These are phyloP conservation scores for Rhododendron williamsianum DNA, from an alignment of 148 eudicot genomes.

Conservation along the genomic window DNA sequence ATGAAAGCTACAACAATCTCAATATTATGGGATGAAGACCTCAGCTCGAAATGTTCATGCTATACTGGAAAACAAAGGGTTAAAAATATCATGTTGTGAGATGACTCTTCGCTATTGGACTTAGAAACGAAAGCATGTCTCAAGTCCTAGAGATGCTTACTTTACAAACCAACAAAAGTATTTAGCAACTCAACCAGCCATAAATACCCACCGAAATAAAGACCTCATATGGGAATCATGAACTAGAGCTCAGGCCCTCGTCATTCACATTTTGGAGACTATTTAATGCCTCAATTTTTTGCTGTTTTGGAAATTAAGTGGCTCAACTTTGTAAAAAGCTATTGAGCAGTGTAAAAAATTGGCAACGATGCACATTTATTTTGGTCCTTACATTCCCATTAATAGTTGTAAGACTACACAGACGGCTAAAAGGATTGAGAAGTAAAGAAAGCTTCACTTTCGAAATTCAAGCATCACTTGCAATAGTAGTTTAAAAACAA, in stretches of 20 bases:
- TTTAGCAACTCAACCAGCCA: neutral
- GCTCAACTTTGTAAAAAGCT: neutral
- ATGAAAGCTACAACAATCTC: neutral
- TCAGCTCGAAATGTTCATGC: neutral
- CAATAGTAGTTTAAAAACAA: neutral
- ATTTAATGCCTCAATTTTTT: neutral
- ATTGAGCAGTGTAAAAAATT: neutral
- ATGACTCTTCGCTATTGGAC: neutral
- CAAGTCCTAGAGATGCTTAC: neutral
- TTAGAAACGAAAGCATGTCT: neutral
- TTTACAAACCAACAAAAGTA: neutral
- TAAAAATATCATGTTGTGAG: neutral
- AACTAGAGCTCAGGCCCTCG: neutral
- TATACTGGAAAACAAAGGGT: neutral
- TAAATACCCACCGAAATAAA: neutral
- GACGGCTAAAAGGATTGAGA: neutral
- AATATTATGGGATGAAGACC: neutral
- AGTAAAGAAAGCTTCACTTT: slow-evolving; percentile 5
- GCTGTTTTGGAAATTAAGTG: neutral
- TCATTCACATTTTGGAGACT: neutral
- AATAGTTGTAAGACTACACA: neutral
- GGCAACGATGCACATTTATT: neutral
- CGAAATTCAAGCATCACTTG: neutral
- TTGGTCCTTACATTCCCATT: neutral
- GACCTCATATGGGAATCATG: neutral